Evolutionary conservation across 192 early-diverging fungal genomes (phyloP), one percentile per base, ranked within the genome.

Genomic region (Gamsiella multidivaricata): DNA sequence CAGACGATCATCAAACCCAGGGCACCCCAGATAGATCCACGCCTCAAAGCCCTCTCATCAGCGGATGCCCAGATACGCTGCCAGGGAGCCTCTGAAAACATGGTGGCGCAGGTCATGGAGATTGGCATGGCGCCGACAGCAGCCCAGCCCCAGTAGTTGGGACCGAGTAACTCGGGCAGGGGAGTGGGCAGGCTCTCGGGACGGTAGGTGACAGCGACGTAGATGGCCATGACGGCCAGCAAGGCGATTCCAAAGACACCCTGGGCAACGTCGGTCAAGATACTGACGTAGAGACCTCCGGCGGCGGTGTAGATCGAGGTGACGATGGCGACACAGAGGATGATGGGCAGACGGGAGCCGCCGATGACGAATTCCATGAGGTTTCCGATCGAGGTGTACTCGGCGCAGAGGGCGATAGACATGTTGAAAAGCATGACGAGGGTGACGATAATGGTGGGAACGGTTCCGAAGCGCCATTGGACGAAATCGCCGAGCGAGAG

Each of bases 31-130:
- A 86, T 52, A 20, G 88, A 83, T 42, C 86, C 86, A 66, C 75
- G 81, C 56, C 81, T 79, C 69, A 92, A 56, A n/a, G 88, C 87
- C 22, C 85, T 80, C 61, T 92, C 84, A 47, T 81, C 84, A 25
- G 81, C 82, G 12, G 91, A 86, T n/a, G 90, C 82, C 86, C 90
- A 92, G 14, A 90, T 88, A 42, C 90, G 86, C 81, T 92, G 91
- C 91, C 91, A 92, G 34, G 89, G 88, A 23, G 84, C 87, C 70
- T 92, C 90, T 41, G 89, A 89, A 70, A 89, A 91, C 74, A 91
- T 82, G 56, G 86, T 86, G 25, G 90, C 80, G 51, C 84, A 83
- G 32, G 76, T 81, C 64, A 91, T 84, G 37, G 91, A 88, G 54
- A 86, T 81, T 7, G 88, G 83, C 58, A 92, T 83, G 42, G 88